Evolutionary conservation across 768 basidiomycete species (phyloP), one percentile per base, ranked within the genome.

Genomic region (Amanita subjunquillea): DNA sequence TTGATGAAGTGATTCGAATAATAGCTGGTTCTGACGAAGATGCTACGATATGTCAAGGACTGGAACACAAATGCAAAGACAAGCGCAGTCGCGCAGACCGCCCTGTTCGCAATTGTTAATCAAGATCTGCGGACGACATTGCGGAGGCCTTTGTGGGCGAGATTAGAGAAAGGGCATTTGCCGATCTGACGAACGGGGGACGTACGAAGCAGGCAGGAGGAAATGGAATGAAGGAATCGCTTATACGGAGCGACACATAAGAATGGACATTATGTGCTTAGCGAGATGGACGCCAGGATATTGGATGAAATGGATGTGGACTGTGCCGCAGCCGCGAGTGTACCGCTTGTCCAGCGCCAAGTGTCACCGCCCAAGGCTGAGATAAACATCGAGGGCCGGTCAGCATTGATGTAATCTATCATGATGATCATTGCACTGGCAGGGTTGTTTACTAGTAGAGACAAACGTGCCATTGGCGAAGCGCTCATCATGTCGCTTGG

Each of bases 31-130:
- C 80, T 12, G 93, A 97, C 82, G 5, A 82, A 83, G 53, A 75
- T 99, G 34, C 71, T 97, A 50, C 78, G 79, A 15, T 93, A 89
- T 66, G 76, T 91, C 41, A 77, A 89, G 43, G 83, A 87, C 58
- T 99, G 96, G 96, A 99, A 98, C 66, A 83, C 93, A n/a, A 85
- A 83, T 56, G 87, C 88, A n/a, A 84, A 83, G 62, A 92, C 89
- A 20, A 87, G 87, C 56, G 73, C 71, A 15, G 77, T 96, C 41
- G 95, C 95, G 6, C 96, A 99, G 69, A 72, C 72, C 30, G 75
- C 97, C 39, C 67, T 99, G 52, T 80, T 87, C 61, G 84, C 92
- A 4, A 69, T 97, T 47, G 66, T 97, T 55, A 89, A 88, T 69
- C 87, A 56, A 80, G 83, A 27, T 71, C 82, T 1, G 81, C 85